Evolutionary conservation across 2,329 filamentous ascomycete species (phyloP), one percentile per base, ranked within the genome.

Genomic region (Aspergillus sojae): DNA sequence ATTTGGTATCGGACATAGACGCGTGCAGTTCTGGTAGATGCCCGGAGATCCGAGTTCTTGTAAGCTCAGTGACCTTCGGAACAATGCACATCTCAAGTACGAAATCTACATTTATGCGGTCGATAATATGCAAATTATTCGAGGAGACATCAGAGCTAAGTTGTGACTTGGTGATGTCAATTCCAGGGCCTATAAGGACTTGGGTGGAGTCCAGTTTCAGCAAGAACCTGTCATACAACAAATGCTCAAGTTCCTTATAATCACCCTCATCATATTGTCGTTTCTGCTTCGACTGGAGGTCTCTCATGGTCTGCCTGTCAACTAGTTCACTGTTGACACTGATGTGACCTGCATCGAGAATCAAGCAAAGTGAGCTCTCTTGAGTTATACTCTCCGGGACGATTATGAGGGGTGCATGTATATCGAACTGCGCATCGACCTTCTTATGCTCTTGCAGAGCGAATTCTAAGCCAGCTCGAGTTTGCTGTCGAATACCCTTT

Each of bases 151-250:
- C 86, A 32, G 88, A 84, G 14, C 86, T 85, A 4, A 99, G 83
- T 70, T 97, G 93, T 5, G 89, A 85, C 74, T 94, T 95, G 0
- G 96, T 95, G 68, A 92, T 91, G 60, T 96, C 90, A 55, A 99
- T 92, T 0, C 94, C 96, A 0, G 94, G 93, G 0, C 95, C 95
- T 66, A 99, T 97, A 52, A 99, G 85, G 21, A 99, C 89, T 77
- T 99, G 95, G 0, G 95, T 99, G 0, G 94, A 96, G 23, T 96
- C 91, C 32, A 99, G 84, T 74, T 96, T 96, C 70, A 99, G 87
- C 48, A 93, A 83, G 77, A 99, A 99, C 61, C 93, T 95, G 83
- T 99, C 95, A 74, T 99, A 99, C 91, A 99, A 96, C 70, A 97
- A 84, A 19, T 91, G 91, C 76, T 98, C 93, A 4, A 99, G 86